Evolutionary conservation across 177 flowering plant genomes (phyloP).

Genomic region (Vitis hybrid): DNA sequence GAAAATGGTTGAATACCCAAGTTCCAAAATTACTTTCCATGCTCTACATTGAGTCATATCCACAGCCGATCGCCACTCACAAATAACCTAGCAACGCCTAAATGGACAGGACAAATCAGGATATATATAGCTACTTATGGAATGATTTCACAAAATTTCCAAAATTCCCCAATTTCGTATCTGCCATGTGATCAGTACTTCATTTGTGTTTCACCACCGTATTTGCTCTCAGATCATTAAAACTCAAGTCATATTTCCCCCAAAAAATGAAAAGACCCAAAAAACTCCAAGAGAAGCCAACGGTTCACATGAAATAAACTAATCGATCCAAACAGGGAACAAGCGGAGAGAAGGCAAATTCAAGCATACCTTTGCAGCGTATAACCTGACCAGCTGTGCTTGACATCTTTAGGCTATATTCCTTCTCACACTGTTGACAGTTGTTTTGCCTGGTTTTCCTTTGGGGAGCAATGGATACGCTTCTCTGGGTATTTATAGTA

Average conservation of each 20-base stretch:
- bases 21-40: too few relatives aligned
- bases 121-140: too few relatives aligned
- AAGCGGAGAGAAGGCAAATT: neutral
- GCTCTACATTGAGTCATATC: too few relatives aligned
- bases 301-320: neutral
- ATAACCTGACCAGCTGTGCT: conserved; percentile 43
- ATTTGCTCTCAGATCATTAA: neutral
- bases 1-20: too few relatives aligned
- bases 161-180: neutral
- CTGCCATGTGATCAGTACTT: neutral
- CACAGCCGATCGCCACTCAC: too few relatives aligned
- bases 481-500: too few relatives aligned
- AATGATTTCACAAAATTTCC: too few relatives aligned
- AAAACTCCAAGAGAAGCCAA: neutral
- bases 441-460: too few relatives aligned
- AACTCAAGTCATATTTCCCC: neutral
- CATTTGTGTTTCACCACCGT: neutral
- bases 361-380: conserved; percentile 43
- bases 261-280: neutral
- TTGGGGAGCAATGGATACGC: too few relatives aligned
- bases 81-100: neutral
- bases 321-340: too few relatives aligned
- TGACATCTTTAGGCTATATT: conserved; percentile 20
- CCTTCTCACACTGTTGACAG: neutral
- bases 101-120: neutral